These are phyloP conservation scores for Ustilago loliicola DNA, from an alignment of 1,284 basidiomycete species.

Conservation along the genomic window DNA sequence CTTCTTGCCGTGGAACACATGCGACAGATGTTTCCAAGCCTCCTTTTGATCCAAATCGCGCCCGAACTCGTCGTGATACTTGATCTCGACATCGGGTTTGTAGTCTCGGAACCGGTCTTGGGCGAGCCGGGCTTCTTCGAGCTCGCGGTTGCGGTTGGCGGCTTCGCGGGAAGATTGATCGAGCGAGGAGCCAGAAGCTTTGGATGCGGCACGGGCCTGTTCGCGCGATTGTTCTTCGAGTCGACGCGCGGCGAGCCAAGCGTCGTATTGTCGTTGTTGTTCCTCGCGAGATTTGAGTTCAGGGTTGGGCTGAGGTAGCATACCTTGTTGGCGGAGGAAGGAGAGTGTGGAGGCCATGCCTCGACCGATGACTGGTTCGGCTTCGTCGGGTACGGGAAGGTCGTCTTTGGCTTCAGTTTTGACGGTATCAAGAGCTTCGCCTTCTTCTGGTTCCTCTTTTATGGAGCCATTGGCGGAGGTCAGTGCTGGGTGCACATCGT, in stretches of 20 bases:
- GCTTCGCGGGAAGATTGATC: slow-evolving; percentile 95
- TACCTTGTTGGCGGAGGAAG: slow-evolving; percentile 91
- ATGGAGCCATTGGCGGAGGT: slow-evolving; percentile 71
- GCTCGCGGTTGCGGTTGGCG: slow-evolving; percentile 90
- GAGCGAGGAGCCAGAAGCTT: slow-evolving; percentile 72
- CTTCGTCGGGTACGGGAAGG: slow-evolving; percentile 7
- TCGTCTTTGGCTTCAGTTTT: slow-evolving; percentile 2
- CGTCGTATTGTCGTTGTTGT: slow-evolving; percentile 84
- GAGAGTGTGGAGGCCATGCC: slow-evolving; percentile 89
- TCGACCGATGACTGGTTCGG: slow-evolving; percentile 49
- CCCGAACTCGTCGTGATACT: slow-evolving; percentile 93
- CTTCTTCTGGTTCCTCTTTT: slow-evolving; percentile 73
- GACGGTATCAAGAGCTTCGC: slow-evolving; percentile 16
- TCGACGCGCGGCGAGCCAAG: slow-evolving; percentile 90
- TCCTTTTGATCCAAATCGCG: slow-evolving; percentile 89
- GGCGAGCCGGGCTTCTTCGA: slow-evolving; percentile 86
- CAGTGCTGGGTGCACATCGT: slow-evolving; percentile 42
- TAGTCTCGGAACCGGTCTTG: slow-evolving; percentile 90
- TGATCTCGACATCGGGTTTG: slow-evolving; percentile 95
- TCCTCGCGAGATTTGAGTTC: slow-evolving; percentile 84
- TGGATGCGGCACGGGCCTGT: slow-evolving; percentile 76
- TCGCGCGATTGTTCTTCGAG: slow-evolving; percentile 82
- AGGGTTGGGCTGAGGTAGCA: slow-evolving; percentile 78
- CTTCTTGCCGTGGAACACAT: slow-evolving; percentile 68
- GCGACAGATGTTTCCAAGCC: slow-evolving; percentile 71